A percentile compares a stretch with the other conserved stretches of the same genome.
phyloP scores from a whole-genome alignment of 2,329 filamentous ascomycete genomes.

The Penicillium sp. region DNA sequence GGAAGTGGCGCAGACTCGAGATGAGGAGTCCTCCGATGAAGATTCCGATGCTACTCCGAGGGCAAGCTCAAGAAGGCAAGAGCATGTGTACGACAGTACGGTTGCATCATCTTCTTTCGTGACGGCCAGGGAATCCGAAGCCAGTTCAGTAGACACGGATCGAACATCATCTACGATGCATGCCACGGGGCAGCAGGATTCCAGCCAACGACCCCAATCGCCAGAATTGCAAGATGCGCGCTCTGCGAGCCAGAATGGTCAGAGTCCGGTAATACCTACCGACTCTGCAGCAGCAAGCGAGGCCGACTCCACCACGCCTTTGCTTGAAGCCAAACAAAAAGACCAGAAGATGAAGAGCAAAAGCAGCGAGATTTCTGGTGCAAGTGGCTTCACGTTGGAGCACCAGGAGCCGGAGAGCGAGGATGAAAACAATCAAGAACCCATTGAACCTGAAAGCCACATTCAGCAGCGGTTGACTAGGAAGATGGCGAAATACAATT shows the following conservation, averaged over 20 bases:
- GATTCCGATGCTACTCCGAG: conserved; percentile 17
- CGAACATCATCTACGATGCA: conserved; percentile 14
- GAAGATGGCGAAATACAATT: conserved; percentile 43
- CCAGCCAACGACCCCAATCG: conserved; percentile 6
- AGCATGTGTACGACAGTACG: conserved; percentile 12
- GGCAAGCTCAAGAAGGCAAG: conserved; percentile 4
- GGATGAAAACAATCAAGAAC: conserved; percentile 18
- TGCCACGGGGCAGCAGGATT: not conserved
- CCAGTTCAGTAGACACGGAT: conserved; percentile 17
- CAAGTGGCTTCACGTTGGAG: conserved; percentile 24
- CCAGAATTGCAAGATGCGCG: conserved; percentile 14
- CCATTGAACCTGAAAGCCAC: conserved; percentile 4
- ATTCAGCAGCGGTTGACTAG: conserved; percentile 22
- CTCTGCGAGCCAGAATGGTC: conserved; percentile 16
- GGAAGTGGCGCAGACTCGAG: not conserved
- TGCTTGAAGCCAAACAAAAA: conserved; percentile 12
- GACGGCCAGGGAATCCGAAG: conserved; percentile 28
- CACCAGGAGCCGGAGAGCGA: conserved; percentile 35
- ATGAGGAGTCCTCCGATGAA: not conserved
- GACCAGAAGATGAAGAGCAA: conserved; percentile 8
- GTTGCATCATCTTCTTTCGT: conserved; percentile 28
- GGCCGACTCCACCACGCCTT: conserved; percentile 31
- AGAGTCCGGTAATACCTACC: conserved; percentile 18
- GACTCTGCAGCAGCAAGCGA: conserved; percentile 27
- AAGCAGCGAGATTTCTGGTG: conserved; percentile 3